Percentiles rank a stretch among this genome's conserved stretches.
Conservation (phyloP, 2,329 filamentous ascomycete genomes). For the Fusarium cyanostomum region DNA sequence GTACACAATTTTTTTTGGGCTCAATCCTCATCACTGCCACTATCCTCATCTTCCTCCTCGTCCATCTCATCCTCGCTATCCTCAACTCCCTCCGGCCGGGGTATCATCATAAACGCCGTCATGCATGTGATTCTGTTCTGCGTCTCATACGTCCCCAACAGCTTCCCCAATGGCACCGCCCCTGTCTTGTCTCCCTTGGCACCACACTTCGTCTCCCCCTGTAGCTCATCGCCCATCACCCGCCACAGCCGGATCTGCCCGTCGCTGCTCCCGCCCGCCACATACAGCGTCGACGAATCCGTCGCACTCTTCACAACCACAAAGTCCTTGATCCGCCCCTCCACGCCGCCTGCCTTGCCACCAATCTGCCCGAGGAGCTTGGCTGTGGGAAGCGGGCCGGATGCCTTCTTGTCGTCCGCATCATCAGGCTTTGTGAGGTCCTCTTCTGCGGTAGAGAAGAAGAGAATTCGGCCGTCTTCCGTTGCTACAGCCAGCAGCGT, state of each 20-base stretch:
- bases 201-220: constrained; percentile 43
- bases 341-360: constrained; percentile 73
- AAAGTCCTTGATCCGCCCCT: constrained; percentile 88
- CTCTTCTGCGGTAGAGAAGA: constrained; percentile 75
- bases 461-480: constrained; percentile 87
- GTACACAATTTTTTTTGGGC: neutral
- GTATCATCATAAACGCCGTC: constrained; percentile 85
- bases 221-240: constrained; percentile 58
- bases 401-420: constrained; percentile 34
- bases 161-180: constrained; percentile 62
- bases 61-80: constrained; percentile 65
- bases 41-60: constrained; percentile 52
- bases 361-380: constrained; percentile 80
- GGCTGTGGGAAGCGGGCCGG: constrained; percentile 62
- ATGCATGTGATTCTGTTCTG: constrained; percentile 90
- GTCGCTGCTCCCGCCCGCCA: constrained; percentile 84
- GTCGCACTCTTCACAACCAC: constrained; percentile 63
- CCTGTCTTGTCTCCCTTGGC: constrained; percentile 29
- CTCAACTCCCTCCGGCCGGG: constrained; percentile 68
- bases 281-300: constrained; percentile 56
- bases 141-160: constrained; percentile 84
- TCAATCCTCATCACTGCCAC: constrained; percentile 50
- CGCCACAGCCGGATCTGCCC: constrained; percentile 84
- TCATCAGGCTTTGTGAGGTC: constrained; percentile 55
- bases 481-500: constrained; percentile 79